These are phyloP conservation scores for Xylariaceae sp. DNA, from an alignment of 2,329 filamentous ascomycete species.

Conservation along the genomic window DNA sequence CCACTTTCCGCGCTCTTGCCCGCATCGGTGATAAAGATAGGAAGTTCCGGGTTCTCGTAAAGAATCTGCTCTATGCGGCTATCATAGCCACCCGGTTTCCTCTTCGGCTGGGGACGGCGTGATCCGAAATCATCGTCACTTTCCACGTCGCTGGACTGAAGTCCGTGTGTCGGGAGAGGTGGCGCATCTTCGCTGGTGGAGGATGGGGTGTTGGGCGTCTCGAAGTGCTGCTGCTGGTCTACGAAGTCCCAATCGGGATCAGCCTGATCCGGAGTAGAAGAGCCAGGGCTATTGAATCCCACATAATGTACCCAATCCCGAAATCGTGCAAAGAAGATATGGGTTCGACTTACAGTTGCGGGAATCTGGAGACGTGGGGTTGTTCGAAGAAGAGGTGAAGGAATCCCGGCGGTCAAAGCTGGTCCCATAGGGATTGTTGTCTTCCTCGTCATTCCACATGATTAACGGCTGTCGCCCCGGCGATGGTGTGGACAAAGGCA, in stretches of 20 bases:
- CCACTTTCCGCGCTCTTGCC: constrained; percentile 93
- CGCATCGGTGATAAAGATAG: constrained; percentile 88
- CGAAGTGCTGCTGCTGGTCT: constrained; percentile 53
- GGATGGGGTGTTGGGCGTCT: constrained; percentile 67
- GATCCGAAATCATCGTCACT: constrained; percentile 45
- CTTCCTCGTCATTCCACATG: constrained; percentile 97
- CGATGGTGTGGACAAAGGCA: constrained; percentile 8
- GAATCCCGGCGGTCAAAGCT: constrained; percentile 88
- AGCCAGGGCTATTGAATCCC: constrained; percentile 33
- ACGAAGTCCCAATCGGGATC: constrained; percentile 40
- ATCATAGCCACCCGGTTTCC: constrained; percentile 83
- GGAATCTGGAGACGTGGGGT: constrained; percentile 58
- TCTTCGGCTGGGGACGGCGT: constrained; percentile 46
- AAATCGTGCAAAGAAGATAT: constrained; percentile 8
- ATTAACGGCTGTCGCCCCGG: constrained; percentile 23
- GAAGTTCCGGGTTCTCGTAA: constrained; percentile 86
- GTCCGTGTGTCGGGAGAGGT: constrained; percentile 20
- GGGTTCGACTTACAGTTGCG: constrained; percentile 50
- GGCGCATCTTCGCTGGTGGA: constrained; percentile 66
- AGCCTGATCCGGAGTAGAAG: constrained; percentile 34
- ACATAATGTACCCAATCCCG: constrained; percentile 26
- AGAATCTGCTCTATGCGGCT: constrained; percentile 97
- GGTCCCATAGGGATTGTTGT: constrained; percentile 92
- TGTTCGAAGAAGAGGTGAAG: constrained; percentile 62
- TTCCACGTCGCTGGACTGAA: constrained; percentile 37